phyloP scores from a whole-genome alignment of 768 basidiomycete genomes.

The Suillus lakei region DNA sequence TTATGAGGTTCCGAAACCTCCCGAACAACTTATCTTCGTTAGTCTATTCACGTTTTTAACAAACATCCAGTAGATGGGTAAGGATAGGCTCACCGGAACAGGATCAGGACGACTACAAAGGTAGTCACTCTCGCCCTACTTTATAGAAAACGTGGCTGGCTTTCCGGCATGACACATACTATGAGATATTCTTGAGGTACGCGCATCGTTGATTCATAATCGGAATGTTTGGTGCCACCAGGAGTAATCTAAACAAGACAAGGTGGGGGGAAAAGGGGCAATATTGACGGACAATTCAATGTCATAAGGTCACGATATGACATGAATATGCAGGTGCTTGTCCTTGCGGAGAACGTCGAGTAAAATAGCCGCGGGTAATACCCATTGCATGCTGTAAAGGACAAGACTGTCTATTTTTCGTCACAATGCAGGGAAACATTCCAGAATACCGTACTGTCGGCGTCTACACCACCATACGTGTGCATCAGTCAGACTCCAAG shows the following conservation, averaged over 20 bases:
- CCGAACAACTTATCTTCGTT: not conserved
- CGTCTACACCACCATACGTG: not conserved
- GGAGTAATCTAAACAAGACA: not conserved
- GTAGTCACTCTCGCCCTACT: not conserved
- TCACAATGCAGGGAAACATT: not conserved
- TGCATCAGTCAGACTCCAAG: too few relatives aligned
- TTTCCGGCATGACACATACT: too few relatives aligned
- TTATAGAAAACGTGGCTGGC: too few relatives aligned
- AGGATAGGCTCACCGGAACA: slow-evolving; percentile 5
- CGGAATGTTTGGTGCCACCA: not conserved
- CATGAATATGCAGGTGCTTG: not conserved
- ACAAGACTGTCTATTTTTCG: not conserved
- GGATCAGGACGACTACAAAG: not conserved
- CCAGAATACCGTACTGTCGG: not conserved
- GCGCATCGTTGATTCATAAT: not conserved
- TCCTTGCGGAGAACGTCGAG: not conserved
- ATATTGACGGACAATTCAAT: not conserved
- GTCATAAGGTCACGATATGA: not conserved
- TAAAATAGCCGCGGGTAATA: not conserved
- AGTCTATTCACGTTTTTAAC: not conserved
- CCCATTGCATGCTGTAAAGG: not conserved
- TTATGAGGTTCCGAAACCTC: not conserved
- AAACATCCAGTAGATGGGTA: not conserved
- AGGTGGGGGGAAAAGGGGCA: not conserved
- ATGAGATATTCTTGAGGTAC: not conserved